Conservation (phyloP, 2,329 filamentous ascomycete genomes). For the Aspergillus viridinutans region DNA sequence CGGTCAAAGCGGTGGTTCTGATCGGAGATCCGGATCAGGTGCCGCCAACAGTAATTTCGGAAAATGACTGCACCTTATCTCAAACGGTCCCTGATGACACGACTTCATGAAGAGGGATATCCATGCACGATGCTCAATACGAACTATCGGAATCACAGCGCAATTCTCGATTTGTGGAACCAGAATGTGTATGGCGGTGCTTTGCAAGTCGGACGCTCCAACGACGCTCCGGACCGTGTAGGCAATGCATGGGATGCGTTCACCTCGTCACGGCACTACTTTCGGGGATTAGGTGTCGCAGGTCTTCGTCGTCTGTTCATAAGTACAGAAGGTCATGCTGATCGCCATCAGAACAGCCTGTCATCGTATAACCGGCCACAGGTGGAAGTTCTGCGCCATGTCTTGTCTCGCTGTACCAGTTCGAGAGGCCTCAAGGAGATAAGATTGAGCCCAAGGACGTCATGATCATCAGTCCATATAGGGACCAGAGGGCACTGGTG, state of each 20-base stretch:
- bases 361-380: neutral
- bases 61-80: slow-evolving; percentile 2
- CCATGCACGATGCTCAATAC: neutral
- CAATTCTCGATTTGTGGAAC: neutral
- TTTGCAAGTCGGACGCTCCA: neutral
- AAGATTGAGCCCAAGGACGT: neutral
- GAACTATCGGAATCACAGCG: neutral
- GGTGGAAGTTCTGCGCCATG: neutral
- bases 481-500: neutral
- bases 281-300: neutral
- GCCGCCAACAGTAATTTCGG: slow-evolving; percentile 8
- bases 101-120: neutral
- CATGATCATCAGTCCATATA: neutral
- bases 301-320: neutral
- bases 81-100: slow-evolving; percentile 3
- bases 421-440: neutral
- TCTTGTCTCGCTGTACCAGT: neutral
- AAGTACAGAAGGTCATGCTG: neutral
- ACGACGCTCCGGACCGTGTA: neutral
- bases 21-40: slow-evolving; percentile 12
- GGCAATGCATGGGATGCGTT: neutral
- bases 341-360: neutral
- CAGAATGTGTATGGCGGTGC: neutral
- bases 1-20: slow-evolving; percentile 5
- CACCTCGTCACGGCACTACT: neutral